Percentiles rank a stretch among this genome's conserved stretches.
Evolutionary conservation across 495 filamentous ascomycete species (phyloP).

Genomic region (Wilcoxina mikolae): DNA sequence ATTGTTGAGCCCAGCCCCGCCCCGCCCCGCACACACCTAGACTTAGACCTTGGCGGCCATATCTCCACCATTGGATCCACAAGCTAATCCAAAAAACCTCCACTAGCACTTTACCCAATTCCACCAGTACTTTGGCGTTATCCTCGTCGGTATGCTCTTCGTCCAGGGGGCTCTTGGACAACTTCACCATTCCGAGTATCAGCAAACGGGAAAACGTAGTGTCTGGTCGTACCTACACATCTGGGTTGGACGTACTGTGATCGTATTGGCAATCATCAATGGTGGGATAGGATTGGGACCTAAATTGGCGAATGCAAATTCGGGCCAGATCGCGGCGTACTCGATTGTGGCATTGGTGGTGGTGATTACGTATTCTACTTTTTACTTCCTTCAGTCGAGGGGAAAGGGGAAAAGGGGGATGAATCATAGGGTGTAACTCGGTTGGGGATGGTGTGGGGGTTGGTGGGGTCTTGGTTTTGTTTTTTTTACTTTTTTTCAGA

Average conservation of each 20-base stretch:
- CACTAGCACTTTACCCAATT: conserved; percentile 26
- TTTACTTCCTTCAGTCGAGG: background rate
- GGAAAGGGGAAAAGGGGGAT: too few species aligned
- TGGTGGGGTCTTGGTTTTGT: too few species aligned
- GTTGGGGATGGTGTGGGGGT: too few species aligned
- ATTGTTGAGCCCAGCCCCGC: background rate
- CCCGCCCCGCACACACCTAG: background rate
- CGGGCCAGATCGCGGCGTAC: conserved; percentile 43
- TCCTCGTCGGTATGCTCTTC: conserved; percentile 42
- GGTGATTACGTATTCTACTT: background rate
- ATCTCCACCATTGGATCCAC: conserved; percentile 1
- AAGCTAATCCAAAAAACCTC: conserved; percentile 24
- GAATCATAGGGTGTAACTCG: too few species aligned
- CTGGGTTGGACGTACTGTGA: conserved; percentile 51
- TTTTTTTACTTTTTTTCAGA: too few species aligned
- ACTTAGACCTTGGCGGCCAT: background rate
- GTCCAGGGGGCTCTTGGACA: conserved; percentile 52
- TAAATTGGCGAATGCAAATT: conserved; percentile 31
- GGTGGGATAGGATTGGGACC: conserved; percentile 48
- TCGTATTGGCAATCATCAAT: conserved; percentile 54
- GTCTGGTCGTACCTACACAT: conserved; percentile 47
- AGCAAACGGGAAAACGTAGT: conserved; percentile 36
- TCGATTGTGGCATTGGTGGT: background rate
- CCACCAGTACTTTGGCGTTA: conserved; percentile 39
- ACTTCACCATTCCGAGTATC: conserved; percentile 47